A percentile compares a stretch with the other conserved stretches of the same genome.
Conservation (phyloP, 805 yeast species). For the Saccharomycopsis sp. region DNA sequence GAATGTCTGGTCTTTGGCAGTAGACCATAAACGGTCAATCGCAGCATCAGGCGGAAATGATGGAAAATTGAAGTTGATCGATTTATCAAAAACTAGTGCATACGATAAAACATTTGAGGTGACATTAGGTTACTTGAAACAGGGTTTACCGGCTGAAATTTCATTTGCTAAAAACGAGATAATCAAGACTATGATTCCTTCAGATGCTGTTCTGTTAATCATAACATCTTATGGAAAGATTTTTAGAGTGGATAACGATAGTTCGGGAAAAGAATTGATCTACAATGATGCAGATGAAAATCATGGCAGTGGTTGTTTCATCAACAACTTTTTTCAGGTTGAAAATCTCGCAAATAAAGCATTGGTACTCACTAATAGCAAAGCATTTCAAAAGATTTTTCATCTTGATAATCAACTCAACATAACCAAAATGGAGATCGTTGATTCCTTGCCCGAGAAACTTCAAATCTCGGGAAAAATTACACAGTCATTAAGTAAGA, state of each 20-base stretch:
- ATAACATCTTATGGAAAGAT: slow-evolving; percentile 58
- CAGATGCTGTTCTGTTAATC: slow-evolving; percentile 37
- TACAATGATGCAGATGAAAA: slow-evolving; percentile 2
- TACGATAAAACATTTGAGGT: slow-evolving; percentile 27
- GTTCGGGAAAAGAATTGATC: slow-evolving; percentile 25
- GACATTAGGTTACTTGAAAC: slow-evolving; percentile 12
- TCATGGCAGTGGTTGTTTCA: neutral
- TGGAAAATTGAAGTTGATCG: slow-evolving; percentile 67
- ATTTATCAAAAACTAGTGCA: slow-evolving; percentile 33
- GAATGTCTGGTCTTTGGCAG: slow-evolving; percentile 78
- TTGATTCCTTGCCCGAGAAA: slow-evolving; percentile 8
- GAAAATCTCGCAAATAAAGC: slow-evolving; percentile 28
- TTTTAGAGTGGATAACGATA: slow-evolving; percentile 28
- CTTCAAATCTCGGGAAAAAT: slow-evolving; percentile 26
- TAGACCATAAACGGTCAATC: slow-evolving; percentile 36
- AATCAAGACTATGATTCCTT: slow-evolving; percentile 52
- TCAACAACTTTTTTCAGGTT: slow-evolving; percentile 36
- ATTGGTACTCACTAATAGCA: slow-evolving; percentile 30
- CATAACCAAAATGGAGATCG: slow-evolving; percentile 18
- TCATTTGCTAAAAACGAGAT: slow-evolving; percentile 41
- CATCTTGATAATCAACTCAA: slow-evolving; percentile 28
- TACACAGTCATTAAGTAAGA: slow-evolving; percentile 24
- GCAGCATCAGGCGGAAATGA: slow-evolving; percentile 93
- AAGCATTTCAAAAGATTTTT: slow-evolving; percentile 42
- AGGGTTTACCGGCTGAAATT: neutral